Conservation (phyloP, 2,329 filamentous ascomycete species). For the Pseudofabraea citricarpa region DNA sequence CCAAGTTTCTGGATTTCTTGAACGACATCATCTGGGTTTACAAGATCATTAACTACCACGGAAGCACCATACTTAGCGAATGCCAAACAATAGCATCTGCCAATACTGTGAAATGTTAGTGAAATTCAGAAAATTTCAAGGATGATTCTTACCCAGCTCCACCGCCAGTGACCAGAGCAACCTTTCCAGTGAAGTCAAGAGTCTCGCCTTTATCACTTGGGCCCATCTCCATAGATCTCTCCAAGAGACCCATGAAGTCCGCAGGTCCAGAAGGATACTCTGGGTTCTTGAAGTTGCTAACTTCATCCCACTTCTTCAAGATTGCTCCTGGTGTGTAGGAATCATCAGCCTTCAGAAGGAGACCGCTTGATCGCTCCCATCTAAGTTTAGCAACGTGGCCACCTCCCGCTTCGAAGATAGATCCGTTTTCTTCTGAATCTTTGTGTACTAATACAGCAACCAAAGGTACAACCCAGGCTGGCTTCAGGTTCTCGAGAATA, state of each 20-base stretch:
- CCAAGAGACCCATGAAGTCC: constrained; percentile 82
- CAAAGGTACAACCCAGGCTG: constrained; percentile 91
- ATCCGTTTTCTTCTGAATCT: constrained; percentile 75
- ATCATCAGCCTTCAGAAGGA: constrained; percentile 83
- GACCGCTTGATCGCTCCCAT: constrained; percentile 90
- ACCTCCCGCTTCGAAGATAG: constrained; percentile 90
- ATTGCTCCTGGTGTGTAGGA: constrained; percentile 84
- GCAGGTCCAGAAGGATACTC: constrained; percentile 80
- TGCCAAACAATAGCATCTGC: constrained; percentile 82
- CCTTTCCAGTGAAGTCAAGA: constrained; percentile 77
- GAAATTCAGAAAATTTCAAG: constrained; percentile 7
- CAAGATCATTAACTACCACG: constrained; percentile 93
- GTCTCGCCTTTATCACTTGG: constrained; percentile 68
- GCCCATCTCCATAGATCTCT: constrained; percentile 74
- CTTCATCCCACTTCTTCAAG: constrained; percentile 82
- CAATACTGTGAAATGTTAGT: constrained; percentile 56
- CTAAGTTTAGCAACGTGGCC: constrained; percentile 89
- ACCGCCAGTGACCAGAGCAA: constrained; percentile 82
- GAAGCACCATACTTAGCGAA: constrained; percentile 81
- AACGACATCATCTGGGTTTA: constrained; percentile 85
- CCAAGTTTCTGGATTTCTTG: constrained; percentile 87
- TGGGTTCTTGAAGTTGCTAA: constrained; percentile 79
- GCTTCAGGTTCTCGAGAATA: constrained; percentile 69
- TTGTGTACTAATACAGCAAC: constrained; percentile 86
- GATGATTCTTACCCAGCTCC: constrained; percentile 60